Conservation (phyloP, 2,329 filamentous ascomycete genomes). For the Basipetospora chlamydospora region DNA sequence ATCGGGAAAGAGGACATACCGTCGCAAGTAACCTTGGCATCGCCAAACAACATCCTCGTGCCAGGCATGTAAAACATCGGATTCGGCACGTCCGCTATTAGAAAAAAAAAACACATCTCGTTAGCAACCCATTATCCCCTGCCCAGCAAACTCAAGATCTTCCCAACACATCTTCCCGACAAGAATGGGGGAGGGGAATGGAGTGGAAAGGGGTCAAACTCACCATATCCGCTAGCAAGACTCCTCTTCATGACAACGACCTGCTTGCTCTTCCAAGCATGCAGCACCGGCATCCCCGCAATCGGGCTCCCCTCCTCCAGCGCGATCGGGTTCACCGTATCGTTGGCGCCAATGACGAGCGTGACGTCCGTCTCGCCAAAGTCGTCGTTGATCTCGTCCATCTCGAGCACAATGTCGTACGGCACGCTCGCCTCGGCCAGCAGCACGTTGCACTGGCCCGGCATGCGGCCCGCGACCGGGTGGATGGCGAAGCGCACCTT, state of each 20-base stretch:
- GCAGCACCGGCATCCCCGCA: conserved; percentile 82
- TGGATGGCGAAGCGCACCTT: conserved; percentile 84
- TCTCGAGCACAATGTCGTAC: conserved; percentile 85
- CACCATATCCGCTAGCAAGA: conserved; percentile 76
- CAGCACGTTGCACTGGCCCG: conserved; percentile 82
- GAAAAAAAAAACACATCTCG: no score
- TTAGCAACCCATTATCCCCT: conserved; percentile 9
- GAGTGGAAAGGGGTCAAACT: conserved; percentile 19
- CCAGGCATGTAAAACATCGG: conserved; percentile 89
- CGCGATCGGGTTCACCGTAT: conserved; percentile 84
- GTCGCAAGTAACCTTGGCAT: conserved; percentile 73
- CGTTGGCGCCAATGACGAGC: conserved; percentile 81
- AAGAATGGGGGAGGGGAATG: neutral
- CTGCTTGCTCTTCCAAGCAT: conserved; percentile 89
- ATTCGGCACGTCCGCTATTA: conserved; percentile 79
- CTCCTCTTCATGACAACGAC: conserved; percentile 88
- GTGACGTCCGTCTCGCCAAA: conserved; percentile 76
- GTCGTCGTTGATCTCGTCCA: conserved; percentile 94
- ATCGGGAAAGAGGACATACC: conserved; percentile 34
- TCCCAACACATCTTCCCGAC: neutral
- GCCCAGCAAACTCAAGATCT: conserved; percentile 2
- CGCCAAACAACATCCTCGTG: conserved; percentile 83
- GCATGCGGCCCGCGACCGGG: conserved; percentile 82
- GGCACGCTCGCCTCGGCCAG: conserved; percentile 78
- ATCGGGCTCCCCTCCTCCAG: conserved; percentile 72